Evolutionary conservation across 192 early-diverging fungal species (phyloP), one percentile per base, ranked within the genome.

Genomic region (Rhizophagus sp.): DNA sequence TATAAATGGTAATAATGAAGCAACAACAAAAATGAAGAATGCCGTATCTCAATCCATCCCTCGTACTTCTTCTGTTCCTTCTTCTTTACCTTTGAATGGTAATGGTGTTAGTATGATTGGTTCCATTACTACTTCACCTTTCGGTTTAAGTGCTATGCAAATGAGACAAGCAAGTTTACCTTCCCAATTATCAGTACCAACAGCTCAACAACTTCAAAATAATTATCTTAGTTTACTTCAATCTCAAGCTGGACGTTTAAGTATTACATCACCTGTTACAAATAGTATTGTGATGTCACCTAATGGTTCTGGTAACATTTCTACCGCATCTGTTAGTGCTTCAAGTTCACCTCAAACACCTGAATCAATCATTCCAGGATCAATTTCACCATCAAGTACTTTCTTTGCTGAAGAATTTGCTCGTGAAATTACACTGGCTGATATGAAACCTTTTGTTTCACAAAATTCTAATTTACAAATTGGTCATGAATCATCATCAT

Each of bases 11-110:
- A 49, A 41, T 34, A 49, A 44, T 30, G 77, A 78, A 0, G 44
- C 65, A 10, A 50, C 77, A 7, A 25, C 77, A 17, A 78, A 78
- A 10, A 78, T 78, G 19, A 78, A 78, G 25, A 68, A 19, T 68
- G 22, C 77, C 11, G 13, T 63, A 30, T 57, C 24, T 15, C 24
- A 30, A 11, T 27, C 12, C 11, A 13, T 66, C 5, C 24, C 64
- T 27, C 2, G 9, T 30, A 10, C 25, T 9, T 10, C 63, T 65
- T 65, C 64, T 1, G 25, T 27, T 27, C 30, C 64, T 30, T 66
- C 64, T 66, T 3, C 9, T 2, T 22, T 15, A 66, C 64, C 64
- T 33, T 30, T 70, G 3, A 36, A 17, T 22, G 52, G 52, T 22
- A 22, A 22, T 57, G 17, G 50, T 57, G 17, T 13, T 57, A 13